Base-by-base conservation (phyloP, 179 eudicot genomes). In the Beta corolliflora region DNA sequence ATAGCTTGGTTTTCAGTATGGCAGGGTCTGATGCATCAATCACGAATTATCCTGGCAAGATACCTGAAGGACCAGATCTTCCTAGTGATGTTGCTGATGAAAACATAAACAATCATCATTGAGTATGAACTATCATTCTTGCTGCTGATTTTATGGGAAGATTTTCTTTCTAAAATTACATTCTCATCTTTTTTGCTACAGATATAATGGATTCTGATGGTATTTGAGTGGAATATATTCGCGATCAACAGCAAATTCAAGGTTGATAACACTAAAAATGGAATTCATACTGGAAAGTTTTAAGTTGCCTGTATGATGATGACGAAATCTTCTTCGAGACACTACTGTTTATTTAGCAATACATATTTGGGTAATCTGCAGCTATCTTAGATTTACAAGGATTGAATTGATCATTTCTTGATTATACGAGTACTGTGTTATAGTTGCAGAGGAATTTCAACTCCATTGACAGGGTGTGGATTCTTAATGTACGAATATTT, bases 11-110 rank as follows among this genome's bases (percentile, higher is more conserved):
- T 71, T 65, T 74, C 83, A 93, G 98, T 87, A 88, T 92, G 93
- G 52, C 81, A 82, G 93, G 94, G 48, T 81, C 90, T 15, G 89
- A 89, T 76, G 73, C 83, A 45, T 73, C 94, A 4, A 71, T 82
- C 71, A 92, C 96, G 56, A 83, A 94, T 81, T 92, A 90, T 86
- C 94, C 94, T 5, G 93, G 94, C 59, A 95, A 85, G 81, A 87
- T 90, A 82, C 97, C 98, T 9, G 53, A 85, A 21, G 97, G 96
- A 19, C 92, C 88, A 0, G 93, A 91, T 85, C 56, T 79, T 60
- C 91, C 91, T 36, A 91, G 98, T 83, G 90, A 83, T 23, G 82
- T 61, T 64, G 87, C 72, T 7, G 92, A 86, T 73, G 87, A 76
- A 36, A 82, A 84, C 77, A 80, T 36, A 31, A 56, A 19, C 31